Base-by-base conservation (phyloP, 2,329 filamentous ascomycete genomes). In the Pestalotiopsis sp. region DNA sequence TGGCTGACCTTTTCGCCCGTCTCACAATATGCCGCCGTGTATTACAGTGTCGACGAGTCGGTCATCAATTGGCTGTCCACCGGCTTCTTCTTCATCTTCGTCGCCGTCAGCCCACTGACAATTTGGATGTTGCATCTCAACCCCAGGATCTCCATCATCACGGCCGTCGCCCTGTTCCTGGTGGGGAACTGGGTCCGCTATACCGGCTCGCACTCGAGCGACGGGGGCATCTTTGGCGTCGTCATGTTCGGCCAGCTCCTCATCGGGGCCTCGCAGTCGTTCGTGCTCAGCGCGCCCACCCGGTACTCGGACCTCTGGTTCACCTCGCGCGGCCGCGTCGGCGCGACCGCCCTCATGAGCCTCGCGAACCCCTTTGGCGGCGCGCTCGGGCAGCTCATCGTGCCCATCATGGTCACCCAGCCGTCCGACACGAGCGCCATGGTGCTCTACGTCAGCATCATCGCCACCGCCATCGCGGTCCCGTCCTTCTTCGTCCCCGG, bases 231-330 rank as follows among this genome's bases (percentile, higher is more conserved):
- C 73, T 97, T 93, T 76, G 90, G 90, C 57, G 86, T 92, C 59
- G 91, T 94, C 70, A 93, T 98, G 92, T 91, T 97, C 73, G 95
- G 95, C 4, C 95, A 98, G 82, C 92, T 98, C 77, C 79, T 99
- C 70, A 94, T 93, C 66, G 96, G 95, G 0, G 86, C 98, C 52
- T 91, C 94, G 0, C 96, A 99, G 78, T 95, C 96, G 0, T 98
- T 98, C 79, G 93, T 97, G 13, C 88, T 98, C 11, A 90, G 92
- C 6, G 94, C 95, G 0, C 95, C 96, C 0, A 95, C 96, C 0
- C 86, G 93, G 70, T 99, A 97, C 81, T 96, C 93, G 67, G 95
- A 98, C 78, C 84, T 97, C 69, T 98, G 96, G 96, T 98, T 98
- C 81, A 95, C 93, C 1, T 91, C 92, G 74, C 83, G 85, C 12